Evolutionary conservation across 345 rosid genomes (phyloP).

Genomic region (Dipteronia dyeriana): DNA sequence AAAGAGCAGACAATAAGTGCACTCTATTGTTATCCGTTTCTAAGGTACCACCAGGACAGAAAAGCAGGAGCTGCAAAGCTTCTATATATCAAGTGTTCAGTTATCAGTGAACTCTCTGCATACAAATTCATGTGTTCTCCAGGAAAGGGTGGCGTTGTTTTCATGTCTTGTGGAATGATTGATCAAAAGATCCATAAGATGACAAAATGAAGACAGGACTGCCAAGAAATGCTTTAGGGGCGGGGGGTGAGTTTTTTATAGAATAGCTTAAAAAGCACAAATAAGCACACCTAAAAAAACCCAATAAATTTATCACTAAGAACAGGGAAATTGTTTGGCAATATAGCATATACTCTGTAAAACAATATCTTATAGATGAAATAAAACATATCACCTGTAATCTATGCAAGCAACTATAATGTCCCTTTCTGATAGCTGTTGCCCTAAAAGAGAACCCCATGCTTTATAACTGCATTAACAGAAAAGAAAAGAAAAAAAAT

Average conservation of each 20-base stretch:
- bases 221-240: not conserved
- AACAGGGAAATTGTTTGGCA: not conserved
- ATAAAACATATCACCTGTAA: constrained; percentile 61
- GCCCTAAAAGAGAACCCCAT: constrained; percentile 98
- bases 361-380: constrained; percentile 8
- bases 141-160: not conserved
- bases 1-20: not conserved
- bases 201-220: not conserved
- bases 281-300: not conserved
- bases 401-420: constrained; percentile 96
- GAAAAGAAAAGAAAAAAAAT: constrained; percentile 17
- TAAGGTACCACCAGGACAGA: not conserved
- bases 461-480: constrained; percentile 82
- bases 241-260: not conserved
- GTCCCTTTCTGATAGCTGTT: constrained; percentile 87
- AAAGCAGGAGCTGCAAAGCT: constrained; percentile 8
- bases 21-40: not conserved
- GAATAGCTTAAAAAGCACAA: not conserved
- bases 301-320: not conserved
- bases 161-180: not conserved
- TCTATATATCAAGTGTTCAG: not conserved
- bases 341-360: not conserved
- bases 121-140: not conserved
- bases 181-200: not conserved
- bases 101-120: not conserved